Evolutionary conservation across 2,329 filamentous ascomycete genomes (phyloP), one percentile per base, ranked within the genome.

Genomic region (Pseudogymnoascus pannorum): DNA sequence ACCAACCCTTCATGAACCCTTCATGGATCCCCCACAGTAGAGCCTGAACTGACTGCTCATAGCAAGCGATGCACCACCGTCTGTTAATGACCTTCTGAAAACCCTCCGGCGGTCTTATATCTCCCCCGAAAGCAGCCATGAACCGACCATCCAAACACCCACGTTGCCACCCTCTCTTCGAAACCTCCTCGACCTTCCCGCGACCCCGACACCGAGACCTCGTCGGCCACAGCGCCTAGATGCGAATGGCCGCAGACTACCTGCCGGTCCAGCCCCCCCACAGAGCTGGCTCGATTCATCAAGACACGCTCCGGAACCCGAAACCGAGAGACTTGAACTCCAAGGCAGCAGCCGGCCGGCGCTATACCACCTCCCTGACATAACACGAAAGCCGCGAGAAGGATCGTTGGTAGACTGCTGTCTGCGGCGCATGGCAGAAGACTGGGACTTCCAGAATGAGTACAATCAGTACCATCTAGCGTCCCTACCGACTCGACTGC

Each of bases 11-110:
- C 8, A 51, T 29, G 54, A 38, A 16, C 24, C 54, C 48, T 57
- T 20, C 38, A 26, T 40, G 58, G 5, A 44, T 24, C 24, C 16
- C 26, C 7, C 22, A 48, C 8, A 22, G 11, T 24, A 57, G 42
- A 61, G 22, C n/a, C 18, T 22, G 9, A 33, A 26, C n/a, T 58
- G 40, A 65, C 57, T 60, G n/a, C 14, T 14, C 7, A 57, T 35
- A 70, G 69, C 64, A 14, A 68, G 66, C 58, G 65, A 70, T 67
- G 74, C 70, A 68, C 62, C 71, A 65, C 61, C 72, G 73, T 73
- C 73, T 65, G 84, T 87, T 69, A 87, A 87, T 70, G 80, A 86
- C 64, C 75, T 85, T 64, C 79, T 87, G 68, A 78, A 81, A 63
- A 79, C 78, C 64, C 70, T 85, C 66, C 82, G 84, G 68, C 80